phyloP scores from a whole-genome alignment of 2,329 filamentous ascomycete genomes.

The Phialocephala sp. region DNA sequence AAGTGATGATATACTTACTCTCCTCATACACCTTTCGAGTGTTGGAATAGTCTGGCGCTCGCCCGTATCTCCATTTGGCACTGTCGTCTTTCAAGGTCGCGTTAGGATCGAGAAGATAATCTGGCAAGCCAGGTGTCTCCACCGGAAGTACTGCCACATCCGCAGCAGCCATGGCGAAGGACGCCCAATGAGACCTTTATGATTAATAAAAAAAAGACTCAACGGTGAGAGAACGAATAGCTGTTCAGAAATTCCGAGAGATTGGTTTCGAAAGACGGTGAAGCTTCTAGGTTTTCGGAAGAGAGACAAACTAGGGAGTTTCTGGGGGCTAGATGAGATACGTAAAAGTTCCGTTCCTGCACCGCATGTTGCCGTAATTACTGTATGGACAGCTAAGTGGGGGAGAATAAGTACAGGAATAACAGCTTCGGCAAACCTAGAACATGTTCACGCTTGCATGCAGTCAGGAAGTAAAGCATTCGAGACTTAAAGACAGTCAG shows the following conservation, averaged over 20 bases:
- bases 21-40: conserved; percentile 64
- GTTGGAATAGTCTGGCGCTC: conserved; percentile 67
- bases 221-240: background rate
- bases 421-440: background rate
- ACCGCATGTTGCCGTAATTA: background rate
- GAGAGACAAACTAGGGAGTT: no score
- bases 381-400: background rate
- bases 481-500: background rate
- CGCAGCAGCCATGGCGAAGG: conserved; percentile 32
- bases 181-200: background rate
- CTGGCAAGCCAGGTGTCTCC: conserved; percentile 48
- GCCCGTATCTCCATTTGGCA: conserved; percentile 64
- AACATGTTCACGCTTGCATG: background rate
- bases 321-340: background rate
- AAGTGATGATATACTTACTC: conserved; percentile 50
- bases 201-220: no score
- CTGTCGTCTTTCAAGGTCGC: conserved; percentile 59
- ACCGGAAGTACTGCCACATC: conserved; percentile 24
- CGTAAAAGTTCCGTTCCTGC: background rate
- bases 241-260: background rate
- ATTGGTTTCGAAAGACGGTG: background rate
- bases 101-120: conserved; percentile 64
- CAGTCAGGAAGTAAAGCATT: background rate
- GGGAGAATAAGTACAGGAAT: background rate
- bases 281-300: background rate